Evolutionary conservation across 371 early-diverging fungal genomes (phyloP).

Genomic region (Apophysomyces variabilis): DNA sequence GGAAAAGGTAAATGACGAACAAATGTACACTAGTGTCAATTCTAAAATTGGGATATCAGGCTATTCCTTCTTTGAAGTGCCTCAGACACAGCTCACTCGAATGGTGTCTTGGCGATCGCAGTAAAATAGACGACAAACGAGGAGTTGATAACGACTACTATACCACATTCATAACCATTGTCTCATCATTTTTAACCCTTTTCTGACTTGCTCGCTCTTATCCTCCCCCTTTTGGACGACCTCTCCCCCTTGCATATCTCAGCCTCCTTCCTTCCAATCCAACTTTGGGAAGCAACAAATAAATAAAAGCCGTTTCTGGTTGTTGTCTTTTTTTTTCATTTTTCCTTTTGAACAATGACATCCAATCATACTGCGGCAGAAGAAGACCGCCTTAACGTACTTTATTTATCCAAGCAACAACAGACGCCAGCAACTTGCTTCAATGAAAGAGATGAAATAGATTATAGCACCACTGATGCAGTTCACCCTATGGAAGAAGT

Average conservation of each 20-base stretch:
- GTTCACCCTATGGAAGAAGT: not conserved
- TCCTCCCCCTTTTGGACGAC: slow-evolving; percentile 3
- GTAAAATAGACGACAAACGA: not conserved
- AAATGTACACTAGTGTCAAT: not conserved
- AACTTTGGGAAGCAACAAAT: slow-evolving; percentile 13
- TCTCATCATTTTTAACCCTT: slow-evolving; percentile 3
- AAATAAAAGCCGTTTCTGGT: slow-evolving; percentile 7
- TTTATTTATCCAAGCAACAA: not conserved
- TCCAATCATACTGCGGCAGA: slow-evolving; percentile 7
- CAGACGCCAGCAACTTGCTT: not conserved
- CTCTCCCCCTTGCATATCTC: slow-evolving; percentile 16
- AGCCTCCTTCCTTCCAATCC: slow-evolving; percentile 17
- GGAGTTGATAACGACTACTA: not conserved
- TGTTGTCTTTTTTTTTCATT: slow-evolving; percentile 18
- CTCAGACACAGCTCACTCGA: slow-evolving; percentile 22
- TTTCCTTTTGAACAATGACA: slow-evolving; percentile 9
- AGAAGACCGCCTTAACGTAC: not conserved
- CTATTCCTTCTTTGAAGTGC: slow-evolving; percentile 39
- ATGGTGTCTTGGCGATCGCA: slow-evolving; percentile 27
- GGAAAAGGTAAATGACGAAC: slow-evolving; percentile 26
- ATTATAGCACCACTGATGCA: not conserved
- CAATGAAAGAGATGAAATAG: not conserved
- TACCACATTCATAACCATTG: not conserved
- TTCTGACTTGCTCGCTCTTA: slow-evolving; percentile 1
- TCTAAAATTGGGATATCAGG: slow-evolving; percentile 7